A percentile compares a stretch with the other conserved stretches of the same genome.
phyloP scores from a whole-genome alignment of 352 stramenopile genomes.

The Phytophthora parvispora region DNA sequence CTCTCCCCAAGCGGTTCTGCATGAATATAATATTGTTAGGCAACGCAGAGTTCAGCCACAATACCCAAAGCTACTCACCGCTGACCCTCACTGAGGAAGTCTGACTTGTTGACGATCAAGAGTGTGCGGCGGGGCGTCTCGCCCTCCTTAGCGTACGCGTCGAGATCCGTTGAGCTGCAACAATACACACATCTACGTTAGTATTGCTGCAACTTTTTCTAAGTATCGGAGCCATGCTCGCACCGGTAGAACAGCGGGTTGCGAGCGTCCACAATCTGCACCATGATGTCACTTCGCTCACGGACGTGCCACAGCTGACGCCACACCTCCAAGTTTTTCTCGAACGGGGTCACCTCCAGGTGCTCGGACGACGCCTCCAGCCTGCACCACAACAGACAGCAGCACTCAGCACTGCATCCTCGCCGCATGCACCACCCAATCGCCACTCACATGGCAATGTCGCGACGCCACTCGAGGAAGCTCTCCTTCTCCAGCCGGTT shows the following conservation, averaged over 20 bases:
- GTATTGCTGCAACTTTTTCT: no score
- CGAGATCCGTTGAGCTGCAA: conserved; percentile 94
- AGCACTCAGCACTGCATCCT: conserved; percentile 15
- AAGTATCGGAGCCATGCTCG: not conserved
- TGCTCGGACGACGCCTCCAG: conserved; percentile 82
- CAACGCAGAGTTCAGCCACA: not conserved
- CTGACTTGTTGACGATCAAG: conserved; percentile 99
- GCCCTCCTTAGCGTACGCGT: conserved; percentile 96
- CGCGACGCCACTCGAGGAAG: conserved; percentile 99
- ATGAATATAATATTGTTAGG: conserved; percentile 3
- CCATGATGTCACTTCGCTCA: conserved; percentile 97
- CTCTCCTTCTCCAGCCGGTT: conserved; percentile 96
- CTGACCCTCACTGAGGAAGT: conserved; percentile 97
- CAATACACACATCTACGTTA: conserved; percentile 11
- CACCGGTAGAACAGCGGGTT: conserved; percentile 99
- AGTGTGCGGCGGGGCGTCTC: conserved; percentile 92
- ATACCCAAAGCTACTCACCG: conserved; percentile 51
- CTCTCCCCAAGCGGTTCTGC: conserved; percentile 92
- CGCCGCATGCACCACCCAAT: not conserved
- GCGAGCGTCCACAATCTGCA: conserved; percentile 99
- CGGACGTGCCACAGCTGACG: conserved; percentile 99
- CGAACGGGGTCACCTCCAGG: conserved; percentile 98
- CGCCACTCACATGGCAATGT: conserved; percentile 91
- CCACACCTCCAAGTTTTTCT: conserved; percentile 99
- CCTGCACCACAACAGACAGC: conserved; percentile 31